Conservation (phyloP, 2,329 filamentous ascomycete genomes). For the Pseudogymnoascus sp. region DNA sequence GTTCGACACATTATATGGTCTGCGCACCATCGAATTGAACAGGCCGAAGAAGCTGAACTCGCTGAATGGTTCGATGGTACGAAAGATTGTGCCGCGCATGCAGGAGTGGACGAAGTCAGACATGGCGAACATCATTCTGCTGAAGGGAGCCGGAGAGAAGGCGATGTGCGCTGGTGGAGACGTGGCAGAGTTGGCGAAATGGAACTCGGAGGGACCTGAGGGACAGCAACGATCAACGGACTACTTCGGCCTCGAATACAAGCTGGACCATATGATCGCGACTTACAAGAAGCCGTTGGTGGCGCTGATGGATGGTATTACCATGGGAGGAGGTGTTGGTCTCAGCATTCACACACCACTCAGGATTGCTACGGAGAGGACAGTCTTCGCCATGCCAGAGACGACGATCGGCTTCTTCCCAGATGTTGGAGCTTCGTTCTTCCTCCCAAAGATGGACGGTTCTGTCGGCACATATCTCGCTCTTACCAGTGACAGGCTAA, state of each 20-base stretch:
- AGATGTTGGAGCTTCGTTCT: slow-evolving; percentile 94
- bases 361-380: slow-evolving; percentile 92
- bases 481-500: slow-evolving; percentile 77
- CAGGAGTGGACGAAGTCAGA: slow-evolving; percentile 94
- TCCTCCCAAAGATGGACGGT: slow-evolving; percentile 84
- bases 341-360: slow-evolving; percentile 92
- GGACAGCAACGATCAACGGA: slow-evolving; percentile 70
- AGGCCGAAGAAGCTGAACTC: slow-evolving; percentile 87
- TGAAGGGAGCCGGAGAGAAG: slow-evolving; percentile 80
- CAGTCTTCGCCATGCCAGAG: slow-evolving; percentile 96
- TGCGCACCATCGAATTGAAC: slow-evolving; percentile 91
- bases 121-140: slow-evolving; percentile 83
- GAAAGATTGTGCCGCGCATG: slow-evolving; percentile 85
- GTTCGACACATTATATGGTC: slow-evolving; percentile 81
- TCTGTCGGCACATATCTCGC: slow-evolving; percentile 86
- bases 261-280: slow-evolving; percentile 89
- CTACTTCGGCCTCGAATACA: slow-evolving; percentile 94
- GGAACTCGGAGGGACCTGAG: slow-evolving; percentile 60
- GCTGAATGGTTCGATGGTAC: slow-evolving; percentile 87
- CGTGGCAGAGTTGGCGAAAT: slow-evolving; percentile 68
- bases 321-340: slow-evolving; percentile 96
- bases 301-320: slow-evolving; percentile 94
- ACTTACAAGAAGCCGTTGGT: slow-evolving; percentile 91
- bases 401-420: slow-evolving; percentile 98
- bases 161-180: slow-evolving; percentile 94